Evolutionary conservation across 1,284 basidiomycete genomes (phyloP).

Genomic region (Meripilus lineatus): DNA sequence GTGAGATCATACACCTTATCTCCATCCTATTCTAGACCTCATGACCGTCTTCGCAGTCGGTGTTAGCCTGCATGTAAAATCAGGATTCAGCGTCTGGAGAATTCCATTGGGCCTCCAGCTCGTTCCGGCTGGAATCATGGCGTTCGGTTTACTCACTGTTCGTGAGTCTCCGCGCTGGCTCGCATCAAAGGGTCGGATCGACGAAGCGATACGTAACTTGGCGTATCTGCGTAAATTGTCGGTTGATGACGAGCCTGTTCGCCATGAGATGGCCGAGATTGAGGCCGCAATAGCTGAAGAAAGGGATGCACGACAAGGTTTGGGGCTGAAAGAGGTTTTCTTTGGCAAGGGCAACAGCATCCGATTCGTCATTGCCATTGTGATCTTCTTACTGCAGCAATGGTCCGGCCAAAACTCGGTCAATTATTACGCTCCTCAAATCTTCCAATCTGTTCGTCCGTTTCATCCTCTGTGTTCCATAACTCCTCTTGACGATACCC

Average conservation of each 20-base stretch:
- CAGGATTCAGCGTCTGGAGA: slow-evolving; percentile 55
- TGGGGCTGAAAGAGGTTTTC: slow-evolving; percentile 65
- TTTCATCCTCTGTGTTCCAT: too few species aligned
- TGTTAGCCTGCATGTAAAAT: slow-evolving; percentile 47
- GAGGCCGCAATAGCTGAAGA: slow-evolving; percentile 66
- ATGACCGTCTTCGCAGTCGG: slow-evolving; percentile 43
- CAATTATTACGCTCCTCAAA: slow-evolving; percentile 75
- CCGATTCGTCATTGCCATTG: slow-evolving; percentile 64
- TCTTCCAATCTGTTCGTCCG: slow-evolving; percentile 62
- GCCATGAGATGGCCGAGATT: slow-evolving; percentile 55
- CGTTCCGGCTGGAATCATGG: slow-evolving; percentile 76
- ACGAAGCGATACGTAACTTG: slow-evolving; percentile 31
- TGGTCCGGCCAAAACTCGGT: slow-evolving; percentile 61
- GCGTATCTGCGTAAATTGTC: slow-evolving; percentile 55
- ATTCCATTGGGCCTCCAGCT: slow-evolving; percentile 75
- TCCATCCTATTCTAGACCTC: not conserved
- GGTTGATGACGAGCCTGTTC: slow-evolving; percentile 42
- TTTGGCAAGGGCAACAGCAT: slow-evolving; percentile 71
- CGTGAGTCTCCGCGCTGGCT: slow-evolving; percentile 39
- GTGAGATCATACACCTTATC: slow-evolving; percentile 33
- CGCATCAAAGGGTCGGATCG: slow-evolving; percentile 29
- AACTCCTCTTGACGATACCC: not conserved
- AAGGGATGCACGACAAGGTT: slow-evolving; percentile 45
- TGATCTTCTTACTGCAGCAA: slow-evolving; percentile 60
- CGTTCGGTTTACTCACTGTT: slow-evolving; percentile 65